Percentiles rank a stretch among this genome's conserved stretches.
Evolutionary conservation across 139 green algal genomes (phyloP).

Genomic region (Edaphochlamys debaryana): DNA sequence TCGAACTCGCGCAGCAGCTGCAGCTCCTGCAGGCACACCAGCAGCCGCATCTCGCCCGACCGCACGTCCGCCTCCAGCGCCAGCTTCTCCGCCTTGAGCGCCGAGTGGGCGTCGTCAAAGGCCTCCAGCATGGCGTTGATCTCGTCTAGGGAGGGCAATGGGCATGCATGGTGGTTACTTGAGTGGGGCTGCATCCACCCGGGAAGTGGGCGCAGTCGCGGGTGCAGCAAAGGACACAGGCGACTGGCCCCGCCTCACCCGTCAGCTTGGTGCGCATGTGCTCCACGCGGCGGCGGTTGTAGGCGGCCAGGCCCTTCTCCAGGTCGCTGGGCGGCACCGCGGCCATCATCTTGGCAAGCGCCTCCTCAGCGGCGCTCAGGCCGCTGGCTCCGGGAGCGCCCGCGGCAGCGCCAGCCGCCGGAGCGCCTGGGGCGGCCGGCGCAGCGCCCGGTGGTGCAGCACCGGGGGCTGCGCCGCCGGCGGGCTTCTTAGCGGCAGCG

Average conservation of each 20-base stretch:
- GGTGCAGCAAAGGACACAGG: too few relatives aligned
- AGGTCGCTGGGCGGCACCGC: conserved; percentile 48
- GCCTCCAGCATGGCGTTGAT: conserved; percentile 27
- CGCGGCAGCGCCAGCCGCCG: neutral
- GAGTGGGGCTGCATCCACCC: neutral
- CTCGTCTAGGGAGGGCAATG: too few relatives aligned
- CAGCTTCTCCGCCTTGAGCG: conserved; percentile 68
- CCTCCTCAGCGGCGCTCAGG: conserved; percentile 40
- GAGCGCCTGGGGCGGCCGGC: neutral
- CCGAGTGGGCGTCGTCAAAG: conserved; percentile 71
- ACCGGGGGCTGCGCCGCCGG: neutral
- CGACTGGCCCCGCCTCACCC: conserved; percentile 8
- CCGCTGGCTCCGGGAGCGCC: neutral
- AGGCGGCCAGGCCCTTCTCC: conserved; percentile 47
- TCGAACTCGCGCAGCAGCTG: conserved; percentile 77
- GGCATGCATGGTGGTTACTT: neutral
- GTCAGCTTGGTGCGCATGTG: conserved; percentile 42
- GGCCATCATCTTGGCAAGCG: conserved; percentile 54
- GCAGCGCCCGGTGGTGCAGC: too few relatives aligned
- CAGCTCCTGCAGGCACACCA: conserved; percentile 70
- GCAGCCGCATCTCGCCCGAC: conserved; percentile 65
- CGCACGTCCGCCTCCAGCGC: conserved; percentile 71
- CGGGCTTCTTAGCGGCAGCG: conserved; percentile 4
- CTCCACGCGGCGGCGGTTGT: conserved; percentile 42
- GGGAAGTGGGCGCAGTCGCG: neutral